Evolutionary conservation across 768 basidiomycete genomes (phyloP).

Genomic region (Leucocoprinus leucothites): DNA sequence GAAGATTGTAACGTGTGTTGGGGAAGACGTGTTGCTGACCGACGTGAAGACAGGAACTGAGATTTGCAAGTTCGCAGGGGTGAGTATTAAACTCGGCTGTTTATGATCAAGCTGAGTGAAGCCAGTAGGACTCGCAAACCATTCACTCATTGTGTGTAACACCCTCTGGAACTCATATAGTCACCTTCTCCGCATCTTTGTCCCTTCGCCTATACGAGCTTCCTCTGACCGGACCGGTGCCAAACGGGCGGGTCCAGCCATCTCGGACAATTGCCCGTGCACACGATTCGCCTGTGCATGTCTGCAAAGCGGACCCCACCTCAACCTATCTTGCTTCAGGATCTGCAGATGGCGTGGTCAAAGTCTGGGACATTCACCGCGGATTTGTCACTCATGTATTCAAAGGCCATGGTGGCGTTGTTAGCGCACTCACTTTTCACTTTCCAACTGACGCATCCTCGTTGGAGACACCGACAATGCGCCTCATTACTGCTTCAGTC

Average conservation of each 20-base stretch:
- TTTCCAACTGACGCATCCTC: slow-evolving; percentile 62
- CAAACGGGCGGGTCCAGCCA: slow-evolving; percentile 57
- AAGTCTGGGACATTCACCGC: slow-evolving; percentile 89
- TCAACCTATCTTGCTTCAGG: slow-evolving; percentile 93
- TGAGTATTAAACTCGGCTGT: slow-evolving; percentile 38
- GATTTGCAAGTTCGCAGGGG: slow-evolving; percentile 81
- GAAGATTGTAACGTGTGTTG: slow-evolving; percentile 82
- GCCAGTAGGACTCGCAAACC: slow-evolving; percentile 71
- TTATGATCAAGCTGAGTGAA: slow-evolving; percentile 1
- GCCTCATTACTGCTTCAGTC: slow-evolving; percentile 86
- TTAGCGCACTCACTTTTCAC: slow-evolving; percentile 86
- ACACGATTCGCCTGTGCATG: slow-evolving; percentile 92
- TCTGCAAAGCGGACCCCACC: slow-evolving; percentile 79
- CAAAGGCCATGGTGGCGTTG: slow-evolving; percentile 96
- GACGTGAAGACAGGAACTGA: slow-evolving; percentile 70
- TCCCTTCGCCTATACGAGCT: slow-evolving; percentile 84
- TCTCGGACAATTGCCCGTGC: slow-evolving; percentile 76
- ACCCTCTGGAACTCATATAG: slow-evolving; percentile 67
- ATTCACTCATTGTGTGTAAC: slow-evolving; percentile 85
- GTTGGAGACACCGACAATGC: slow-evolving; percentile 55
- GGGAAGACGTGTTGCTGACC: slow-evolving; percentile 81
- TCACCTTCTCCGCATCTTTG: slow-evolving; percentile 79
- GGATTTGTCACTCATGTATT: slow-evolving; percentile 94
- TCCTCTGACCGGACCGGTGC: slow-evolving; percentile 43
- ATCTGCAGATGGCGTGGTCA: slow-evolving; percentile 93